phyloP scores from a whole-genome alignment of 2,329 filamentous ascomycete species.

The Colletotrichum sp. region DNA sequence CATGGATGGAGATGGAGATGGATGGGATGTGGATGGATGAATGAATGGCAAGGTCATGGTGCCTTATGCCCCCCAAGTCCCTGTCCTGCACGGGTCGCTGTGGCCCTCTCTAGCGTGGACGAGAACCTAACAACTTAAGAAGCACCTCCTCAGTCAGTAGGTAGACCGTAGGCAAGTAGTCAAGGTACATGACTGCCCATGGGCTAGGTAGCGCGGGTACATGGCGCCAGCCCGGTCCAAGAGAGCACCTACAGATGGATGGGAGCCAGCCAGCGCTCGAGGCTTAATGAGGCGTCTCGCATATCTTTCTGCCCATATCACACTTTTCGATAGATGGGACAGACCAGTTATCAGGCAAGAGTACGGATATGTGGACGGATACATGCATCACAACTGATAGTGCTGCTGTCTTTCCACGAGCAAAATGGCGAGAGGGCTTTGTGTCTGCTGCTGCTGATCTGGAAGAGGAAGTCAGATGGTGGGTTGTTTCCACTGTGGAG shows the following conservation, averaged over 20 bases:
- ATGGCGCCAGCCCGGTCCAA: not conserved
- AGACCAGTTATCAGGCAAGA: not conserved
- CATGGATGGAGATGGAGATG: not conserved
- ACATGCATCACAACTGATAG: not conserved
- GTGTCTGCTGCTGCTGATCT: not conserved
- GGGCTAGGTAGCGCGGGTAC: not conserved
- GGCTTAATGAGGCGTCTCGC: not conserved
- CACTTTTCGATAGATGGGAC: not conserved
- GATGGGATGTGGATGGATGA: not conserved
- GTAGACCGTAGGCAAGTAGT: not conserved
- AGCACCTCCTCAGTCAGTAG: not conserved
- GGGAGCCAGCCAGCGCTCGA: not conserved
- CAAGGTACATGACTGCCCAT: not conserved
- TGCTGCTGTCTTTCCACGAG: not conserved
- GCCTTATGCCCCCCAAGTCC: not conserved
- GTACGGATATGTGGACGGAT: not conserved
- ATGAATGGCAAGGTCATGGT: not conserved
- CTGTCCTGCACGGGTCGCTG: slow-evolving; percentile 15
- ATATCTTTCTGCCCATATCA: not conserved
- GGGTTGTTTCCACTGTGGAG: not conserved
- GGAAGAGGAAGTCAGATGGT: not conserved
- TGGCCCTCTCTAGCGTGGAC: not conserved
- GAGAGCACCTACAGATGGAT: not conserved
- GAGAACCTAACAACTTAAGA: not conserved
- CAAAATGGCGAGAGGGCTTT: not conserved